phyloP scores from a whole-genome alignment of 2,329 filamentous ascomycete species.

The Blastomyces parvus region DNA sequence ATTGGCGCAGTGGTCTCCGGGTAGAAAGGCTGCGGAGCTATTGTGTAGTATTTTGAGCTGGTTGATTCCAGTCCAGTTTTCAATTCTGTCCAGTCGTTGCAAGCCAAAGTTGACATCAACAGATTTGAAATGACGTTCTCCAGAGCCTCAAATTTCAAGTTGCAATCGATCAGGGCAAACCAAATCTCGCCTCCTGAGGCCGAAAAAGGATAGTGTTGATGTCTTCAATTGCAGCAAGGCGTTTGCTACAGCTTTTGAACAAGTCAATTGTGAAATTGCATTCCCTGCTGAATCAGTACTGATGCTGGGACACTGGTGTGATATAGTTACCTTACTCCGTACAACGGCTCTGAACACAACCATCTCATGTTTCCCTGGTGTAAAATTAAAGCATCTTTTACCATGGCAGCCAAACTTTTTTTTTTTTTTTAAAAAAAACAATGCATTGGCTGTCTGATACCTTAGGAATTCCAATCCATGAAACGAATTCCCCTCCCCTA shows the following conservation, averaged over 20 bases:
- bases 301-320: background rate
- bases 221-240: conserved; percentile 7
- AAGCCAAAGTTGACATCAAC: conserved; percentile 6
- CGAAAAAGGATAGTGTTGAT: background rate
- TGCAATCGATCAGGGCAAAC: conserved; percentile 7
- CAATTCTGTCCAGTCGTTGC: too few species aligned
- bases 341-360: background rate
- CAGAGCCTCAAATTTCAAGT: conserved; percentile 2
- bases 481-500: too few species aligned
- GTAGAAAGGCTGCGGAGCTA: conserved; percentile 9
- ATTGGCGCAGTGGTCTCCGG: conserved; percentile 8
- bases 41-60: conserved; percentile 7
- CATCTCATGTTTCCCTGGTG: background rate
- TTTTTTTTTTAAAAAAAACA: too few species aligned
- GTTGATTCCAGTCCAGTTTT: background rate
- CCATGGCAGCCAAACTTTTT: too few species aligned
- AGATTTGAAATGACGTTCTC: too few species aligned
- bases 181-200: background rate
- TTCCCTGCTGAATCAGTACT: too few species aligned
- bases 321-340: too few species aligned
- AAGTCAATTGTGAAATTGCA: conserved; percentile 4
- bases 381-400: background rate
- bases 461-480: too few species aligned
- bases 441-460: too few species aligned
- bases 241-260: conserved; percentile 8